Evolutionary conservation across 805 yeast genomes (phyloP).

Genomic region (Isabelozyma gotoi): DNA sequence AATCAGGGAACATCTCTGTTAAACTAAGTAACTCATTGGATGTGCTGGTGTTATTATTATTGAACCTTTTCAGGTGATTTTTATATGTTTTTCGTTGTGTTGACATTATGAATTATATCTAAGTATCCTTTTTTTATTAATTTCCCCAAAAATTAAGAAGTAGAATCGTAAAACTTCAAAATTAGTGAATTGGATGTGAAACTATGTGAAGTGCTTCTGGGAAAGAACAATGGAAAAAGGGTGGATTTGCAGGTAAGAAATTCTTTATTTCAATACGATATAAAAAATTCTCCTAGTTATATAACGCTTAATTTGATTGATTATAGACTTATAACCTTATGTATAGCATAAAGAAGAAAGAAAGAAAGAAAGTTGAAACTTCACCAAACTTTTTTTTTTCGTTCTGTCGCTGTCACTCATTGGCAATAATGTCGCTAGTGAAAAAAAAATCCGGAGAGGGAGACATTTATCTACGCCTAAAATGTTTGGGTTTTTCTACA

Average conservation of each 20-base stretch:
- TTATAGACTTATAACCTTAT: background rate
- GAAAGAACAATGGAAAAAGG: background rate
- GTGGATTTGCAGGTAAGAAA: too few species aligned
- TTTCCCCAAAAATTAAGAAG: background rate
- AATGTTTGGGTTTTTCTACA: too few species aligned
- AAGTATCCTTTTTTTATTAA: background rate
- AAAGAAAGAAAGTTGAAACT: too few species aligned
- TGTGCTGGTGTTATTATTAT: slow-evolving; percentile 20
- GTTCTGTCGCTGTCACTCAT: background rate
- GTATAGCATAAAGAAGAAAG: background rate
- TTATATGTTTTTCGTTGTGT: slow-evolving; percentile 42
- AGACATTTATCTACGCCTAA: background rate
- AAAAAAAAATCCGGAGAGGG: too few species aligned
- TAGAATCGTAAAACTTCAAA: background rate
- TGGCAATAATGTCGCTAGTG: background rate
- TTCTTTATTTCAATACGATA: background rate
- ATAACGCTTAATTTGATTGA: background rate
- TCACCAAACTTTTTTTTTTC: background rate
- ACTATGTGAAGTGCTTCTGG: too few species aligned
- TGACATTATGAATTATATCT: slow-evolving; percentile 13
- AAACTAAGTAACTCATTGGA: slow-evolving; percentile 52
- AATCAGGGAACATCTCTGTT: slow-evolving; percentile 88
- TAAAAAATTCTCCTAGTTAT: background rate
- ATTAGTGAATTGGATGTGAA: background rate
- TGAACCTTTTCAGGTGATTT: slow-evolving; percentile 47